Evolutionary conservation across 371 early-diverging fungal species (phyloP), one percentile per base, ranked within the genome.

Genomic region (Paraphysoderma sedebokerense): DNA sequence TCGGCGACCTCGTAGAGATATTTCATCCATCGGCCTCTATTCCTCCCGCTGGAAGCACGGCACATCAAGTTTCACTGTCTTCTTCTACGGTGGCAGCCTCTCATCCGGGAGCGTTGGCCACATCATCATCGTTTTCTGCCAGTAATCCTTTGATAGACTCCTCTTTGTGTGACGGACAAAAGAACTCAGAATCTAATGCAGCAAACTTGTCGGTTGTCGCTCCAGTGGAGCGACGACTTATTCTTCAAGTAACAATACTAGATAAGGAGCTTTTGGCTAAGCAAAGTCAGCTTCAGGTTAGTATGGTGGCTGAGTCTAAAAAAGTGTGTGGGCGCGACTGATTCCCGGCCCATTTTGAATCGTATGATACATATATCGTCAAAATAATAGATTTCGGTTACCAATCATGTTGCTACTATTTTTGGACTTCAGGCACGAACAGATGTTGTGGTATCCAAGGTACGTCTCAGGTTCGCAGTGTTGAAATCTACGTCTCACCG

Each of bases 1-100:
- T 72, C 20, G 87, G 88, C 31, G 88, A 91, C 53, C 62, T 89
- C 27, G 67, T 93, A n/a, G 72, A 76, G 49, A 65, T 86, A 22
- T 62, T 59, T 44, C 61, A 64, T 38, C 63, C 68, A 17, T 34
- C 34, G 20, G 39, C 26, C 39, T 23, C 12, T 28, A 28, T 13
- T 17, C 26, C 7, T 9, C 4, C 7, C 3, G 15, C 12, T 15
- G 39, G 19, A 13, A 9, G 26, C 20, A 8, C 39, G 20, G 20
- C 20, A 26, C 26, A 3, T 6, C 26, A 2, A 15, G 3, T 23
- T 3, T 3, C 6, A 3, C 26, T 39, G 39, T 23, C 13, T 8
- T 6, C 39, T n/a, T n/a, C n/a, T n/a, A n/a, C n/a, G n/a, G n/a
- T n/a, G n/a, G n/a, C n/a, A n/a, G n/a, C n/a, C n/a, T n/a, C n/a